Evolutionary conservation across 2,329 filamentous ascomycete genomes (phyloP), one percentile per base, ranked within the genome.

Genomic region (Colletotrichum tamarilloi): DNA sequence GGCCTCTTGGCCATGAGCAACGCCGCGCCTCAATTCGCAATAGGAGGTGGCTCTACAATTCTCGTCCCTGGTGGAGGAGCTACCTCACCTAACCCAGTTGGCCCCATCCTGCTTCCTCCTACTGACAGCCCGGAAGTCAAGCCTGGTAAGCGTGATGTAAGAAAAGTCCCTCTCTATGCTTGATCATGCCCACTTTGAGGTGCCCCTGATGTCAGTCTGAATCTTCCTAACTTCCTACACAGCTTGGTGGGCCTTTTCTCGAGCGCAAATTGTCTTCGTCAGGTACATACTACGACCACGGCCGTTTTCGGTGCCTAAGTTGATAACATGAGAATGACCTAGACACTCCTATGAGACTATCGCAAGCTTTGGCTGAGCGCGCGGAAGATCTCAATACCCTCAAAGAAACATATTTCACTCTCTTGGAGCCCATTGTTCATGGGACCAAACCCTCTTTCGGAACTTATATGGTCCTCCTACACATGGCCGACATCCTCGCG

Each of bases 401-500:
- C 16, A 42, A 53, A 22, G 57, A 63, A 1, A 46, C 57, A 0
- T 74, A 59, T 12, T 16, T 46, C 49, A 6, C 53, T 2, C 58
- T 64, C 0, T 24, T 58, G 7, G 22, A 63, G 16, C 32, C 62
- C 26, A 57, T 63, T 46, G 42, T 9, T 11, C 11, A 16, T 5
- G 58, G 55, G 2, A 9, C 24, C 26, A 46, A 75, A 5, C 65
- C 62, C 7, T 73, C 65, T 12, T 38, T 74, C 5, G 65, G 46
- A 26, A 69, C 68, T 3, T 74, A 58, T 26, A 62, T 75, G 52
- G 42, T 74, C 16, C 62, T 75, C 14, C 38, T 73, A 8, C 69
- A 74, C 35, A 46, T 76, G 35, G 75, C 66, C 30, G 74, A 76
- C 55, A 42, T 76, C 16, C 68, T 77, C 3, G 68, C 75, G 0